Evolutionary conservation across 1,284 basidiomycete species (phyloP).

Genomic region (Heterobasidion irregulare): DNA sequence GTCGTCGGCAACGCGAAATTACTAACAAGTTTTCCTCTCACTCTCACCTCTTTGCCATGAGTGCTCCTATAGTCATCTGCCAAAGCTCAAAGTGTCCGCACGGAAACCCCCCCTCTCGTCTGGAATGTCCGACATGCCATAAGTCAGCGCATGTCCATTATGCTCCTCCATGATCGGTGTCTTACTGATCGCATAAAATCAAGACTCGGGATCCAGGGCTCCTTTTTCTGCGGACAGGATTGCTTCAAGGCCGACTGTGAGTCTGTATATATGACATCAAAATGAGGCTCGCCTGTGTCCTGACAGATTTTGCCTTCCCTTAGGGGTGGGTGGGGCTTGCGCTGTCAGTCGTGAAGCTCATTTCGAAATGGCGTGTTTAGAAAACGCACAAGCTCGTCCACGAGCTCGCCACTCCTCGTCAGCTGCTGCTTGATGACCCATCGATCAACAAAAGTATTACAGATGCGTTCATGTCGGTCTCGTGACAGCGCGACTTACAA

Average conservation of each 20-base stretch:
- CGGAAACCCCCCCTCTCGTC: conserved; percentile 63
- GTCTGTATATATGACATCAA: conserved; percentile 17
- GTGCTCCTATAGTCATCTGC: conserved; percentile 31
- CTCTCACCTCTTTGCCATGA: not conserved
- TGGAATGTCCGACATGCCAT: conserved; percentile 79
- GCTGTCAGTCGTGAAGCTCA: conserved; percentile 2
- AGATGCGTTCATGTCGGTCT: conserved; percentile 1
- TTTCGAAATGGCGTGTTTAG: conserved; percentile 28
- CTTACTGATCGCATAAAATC: conserved; percentile 8
- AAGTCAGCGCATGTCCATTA: conserved; percentile 43
- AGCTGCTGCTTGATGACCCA: conserved; percentile 21
- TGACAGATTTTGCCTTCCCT: not conserved
- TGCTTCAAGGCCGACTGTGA: conserved; percentile 81
- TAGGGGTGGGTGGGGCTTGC: conserved; percentile 34
- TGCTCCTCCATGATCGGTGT: conserved; percentile 3
- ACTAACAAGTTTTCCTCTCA: not conserved
- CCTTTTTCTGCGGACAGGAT: conserved; percentile 79
- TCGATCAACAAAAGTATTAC: conserved; percentile 22
- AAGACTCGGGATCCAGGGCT: conserved; percentile 73
- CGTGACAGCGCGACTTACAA: too few relatives aligned
- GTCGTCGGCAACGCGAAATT: not conserved
- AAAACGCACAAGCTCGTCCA: conserved; percentile 76
- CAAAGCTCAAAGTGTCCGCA: conserved; percentile 67
- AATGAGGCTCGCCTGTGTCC: conserved; percentile 1
- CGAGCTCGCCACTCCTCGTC: conserved; percentile 44